Percentiles rank a stretch among this genome's conserved stretches.
phyloP scores from a whole-genome alignment of 2,329 filamentous ascomycete genomes.

The Exophiala spinifera region DNA sequence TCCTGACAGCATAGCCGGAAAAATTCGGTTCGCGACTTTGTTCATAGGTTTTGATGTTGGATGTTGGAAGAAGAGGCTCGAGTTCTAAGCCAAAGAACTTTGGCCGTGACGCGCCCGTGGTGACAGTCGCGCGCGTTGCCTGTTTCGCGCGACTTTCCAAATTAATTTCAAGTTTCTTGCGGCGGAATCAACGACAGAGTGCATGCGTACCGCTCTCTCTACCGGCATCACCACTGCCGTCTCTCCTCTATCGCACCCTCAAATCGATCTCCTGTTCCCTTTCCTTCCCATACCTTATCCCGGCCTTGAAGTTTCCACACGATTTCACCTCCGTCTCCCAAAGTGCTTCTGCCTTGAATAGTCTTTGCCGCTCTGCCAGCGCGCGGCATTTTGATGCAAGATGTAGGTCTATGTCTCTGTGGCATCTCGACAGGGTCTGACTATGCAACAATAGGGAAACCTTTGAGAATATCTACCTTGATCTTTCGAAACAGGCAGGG shows the following conservation, averaged over 20 bases:
- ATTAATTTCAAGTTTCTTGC: too few relatives aligned
- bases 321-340: neutral
- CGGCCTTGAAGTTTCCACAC: neutral
- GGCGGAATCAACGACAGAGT: neutral
- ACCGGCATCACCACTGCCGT: neutral
- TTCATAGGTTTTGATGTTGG: too few relatives aligned
- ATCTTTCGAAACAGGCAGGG: conserved; percentile 86
- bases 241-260: too few relatives aligned
- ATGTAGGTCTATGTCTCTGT: conserved; percentile 13
- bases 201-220: neutral
- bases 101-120: too few relatives aligned
- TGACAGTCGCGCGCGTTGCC: too few relatives aligned
- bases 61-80: too few relatives aligned
- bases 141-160: too few relatives aligned
- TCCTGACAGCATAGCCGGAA: too few relatives aligned
- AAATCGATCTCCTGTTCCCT: neutral
- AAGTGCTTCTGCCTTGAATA: neutral
- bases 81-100: too few relatives aligned
- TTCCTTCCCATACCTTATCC: neutral
- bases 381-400: conserved; percentile 2
- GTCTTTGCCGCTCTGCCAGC: neutral
- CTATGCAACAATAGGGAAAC: conserved; percentile 62
- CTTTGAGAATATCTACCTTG: conserved; percentile 95
- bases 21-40: too few relatives aligned
- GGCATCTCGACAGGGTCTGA: conserved; percentile 1